Conservation (phyloP, 208 protist genomes). For the Trypanosoma theileri region DNA sequence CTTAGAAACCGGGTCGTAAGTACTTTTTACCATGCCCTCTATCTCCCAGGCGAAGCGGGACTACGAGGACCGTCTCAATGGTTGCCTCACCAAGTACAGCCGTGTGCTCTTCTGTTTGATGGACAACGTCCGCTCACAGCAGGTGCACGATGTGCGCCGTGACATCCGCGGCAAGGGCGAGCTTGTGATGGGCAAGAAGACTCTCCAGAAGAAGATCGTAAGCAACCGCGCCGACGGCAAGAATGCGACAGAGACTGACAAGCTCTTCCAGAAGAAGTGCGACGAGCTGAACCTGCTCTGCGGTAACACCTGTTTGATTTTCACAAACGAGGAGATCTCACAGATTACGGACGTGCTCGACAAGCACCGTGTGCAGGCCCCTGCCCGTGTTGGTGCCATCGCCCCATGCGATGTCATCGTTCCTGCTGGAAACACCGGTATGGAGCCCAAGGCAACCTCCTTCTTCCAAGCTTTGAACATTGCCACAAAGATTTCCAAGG, state of each 20-base stretch:
- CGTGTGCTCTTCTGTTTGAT: conserved; percentile 94
- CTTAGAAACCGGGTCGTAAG: background rate
- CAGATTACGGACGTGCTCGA: conserved; percentile 87
- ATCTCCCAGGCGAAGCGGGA: conserved; percentile 73
- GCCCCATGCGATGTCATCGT: conserved; percentile 96
- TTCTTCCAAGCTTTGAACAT: conserved; percentile 99
- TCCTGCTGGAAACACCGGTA: conserved; percentile 95
- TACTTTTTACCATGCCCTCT: conserved; percentile 32
- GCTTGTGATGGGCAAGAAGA: conserved; percentile 99
- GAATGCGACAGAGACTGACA: conserved; percentile 48
- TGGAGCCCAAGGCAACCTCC: conserved; percentile 97
- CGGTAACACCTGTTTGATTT: conserved; percentile 98
- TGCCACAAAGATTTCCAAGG: conserved; percentile 98
- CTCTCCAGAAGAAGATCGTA: conserved; percentile 96
- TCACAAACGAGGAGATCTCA: conserved; percentile 96
- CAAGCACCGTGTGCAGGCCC: conserved; percentile 90
- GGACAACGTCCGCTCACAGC: conserved; percentile 98
- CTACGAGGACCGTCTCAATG: conserved; percentile 93
- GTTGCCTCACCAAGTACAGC: conserved; percentile 94
- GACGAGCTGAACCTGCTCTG: conserved; percentile 72
- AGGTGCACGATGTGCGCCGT: conserved; percentile 95
- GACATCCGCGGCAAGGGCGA: conserved; percentile 95
- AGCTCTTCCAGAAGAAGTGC: conserved; percentile 64
- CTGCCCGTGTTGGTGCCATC: conserved; percentile 97
- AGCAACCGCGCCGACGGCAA: conserved; percentile 60